Evolutionary conservation across 768 basidiomycete species (phyloP).

Genomic region (Boletus tylopilopsis): DNA sequence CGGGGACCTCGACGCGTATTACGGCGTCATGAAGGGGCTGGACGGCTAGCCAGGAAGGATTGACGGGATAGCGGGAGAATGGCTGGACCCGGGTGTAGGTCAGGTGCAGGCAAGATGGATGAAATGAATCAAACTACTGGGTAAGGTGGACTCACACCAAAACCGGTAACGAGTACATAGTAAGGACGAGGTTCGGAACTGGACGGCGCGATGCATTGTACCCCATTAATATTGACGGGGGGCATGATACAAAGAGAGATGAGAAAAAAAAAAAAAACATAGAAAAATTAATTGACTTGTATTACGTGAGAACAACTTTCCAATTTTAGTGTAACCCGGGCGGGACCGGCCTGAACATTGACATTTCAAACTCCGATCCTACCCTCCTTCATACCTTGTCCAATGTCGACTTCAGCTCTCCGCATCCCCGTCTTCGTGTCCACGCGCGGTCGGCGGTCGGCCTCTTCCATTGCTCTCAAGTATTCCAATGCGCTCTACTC

Average conservation of each 20-base stretch:
- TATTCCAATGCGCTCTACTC: slow-evolving; percentile 81
- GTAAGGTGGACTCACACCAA: slow-evolving; percentile 44
- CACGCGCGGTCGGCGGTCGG: slow-evolving; percentile 54
- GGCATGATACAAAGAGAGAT: slow-evolving; percentile 26
- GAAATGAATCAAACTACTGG: slow-evolving; percentile 22
- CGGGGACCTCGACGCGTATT: slow-evolving; percentile 38
- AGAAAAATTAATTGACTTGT: background rate
- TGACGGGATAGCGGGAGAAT: slow-evolving; percentile 50
- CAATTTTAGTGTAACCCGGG: background rate
- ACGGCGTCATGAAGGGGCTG: slow-evolving; percentile 55
- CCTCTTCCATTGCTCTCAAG: slow-evolving; percentile 74
- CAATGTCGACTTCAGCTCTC: slow-evolving; percentile 56
- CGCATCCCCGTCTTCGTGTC: slow-evolving; percentile 46
- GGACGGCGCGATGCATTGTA: slow-evolving; percentile 10
- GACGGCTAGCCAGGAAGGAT: slow-evolving; percentile 74
- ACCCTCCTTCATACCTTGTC: slow-evolving; percentile 12
- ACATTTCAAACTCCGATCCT: background rate
- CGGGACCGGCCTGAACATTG: slow-evolving; percentile 1
- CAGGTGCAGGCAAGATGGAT: slow-evolving; percentile 15
- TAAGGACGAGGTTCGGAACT: slow-evolving; percentile 33
- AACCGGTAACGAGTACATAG: slow-evolving; percentile 48
- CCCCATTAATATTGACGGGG: slow-evolving; percentile 26
- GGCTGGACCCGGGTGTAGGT: slow-evolving; percentile 39
- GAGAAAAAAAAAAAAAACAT: background rate
- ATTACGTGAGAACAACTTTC: slow-evolving; percentile 3